Percentiles rank a stretch among this genome's conserved stretches.
These are phyloP conservation scores for Lentinula boryana DNA, from an alignment of 768 basidiomycete species.

Conservation along the genomic window DNA sequence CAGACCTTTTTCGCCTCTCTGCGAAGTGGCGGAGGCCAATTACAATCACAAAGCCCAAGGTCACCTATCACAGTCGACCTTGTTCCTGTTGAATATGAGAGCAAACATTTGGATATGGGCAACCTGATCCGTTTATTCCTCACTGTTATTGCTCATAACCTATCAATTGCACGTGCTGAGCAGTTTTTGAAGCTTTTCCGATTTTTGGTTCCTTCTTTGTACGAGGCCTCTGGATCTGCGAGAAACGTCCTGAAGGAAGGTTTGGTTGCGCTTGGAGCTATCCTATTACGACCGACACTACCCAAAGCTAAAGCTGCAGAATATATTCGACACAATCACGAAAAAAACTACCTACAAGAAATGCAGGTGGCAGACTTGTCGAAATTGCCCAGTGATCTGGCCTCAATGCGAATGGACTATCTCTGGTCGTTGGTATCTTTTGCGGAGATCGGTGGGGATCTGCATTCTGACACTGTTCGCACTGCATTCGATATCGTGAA, in stretches of 20 bases:
- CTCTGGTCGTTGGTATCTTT: slow-evolving; percentile 48
- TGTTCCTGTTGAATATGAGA: slow-evolving; percentile 59
- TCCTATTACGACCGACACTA: slow-evolving; percentile 38
- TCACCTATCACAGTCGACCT: slow-evolving; percentile 37
- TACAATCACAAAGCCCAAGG: slow-evolving; percentile 25
- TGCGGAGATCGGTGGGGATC: slow-evolving; percentile 43
- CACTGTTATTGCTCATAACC: slow-evolving; percentile 76
- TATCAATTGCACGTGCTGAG: slow-evolving; percentile 59
- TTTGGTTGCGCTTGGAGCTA: slow-evolving; percentile 56
- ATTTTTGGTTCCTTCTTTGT: slow-evolving; percentile 49
- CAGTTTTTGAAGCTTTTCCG: slow-evolving; percentile 62
- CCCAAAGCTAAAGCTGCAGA: slow-evolving; percentile 40
- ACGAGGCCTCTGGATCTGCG: slow-evolving; percentile 46
- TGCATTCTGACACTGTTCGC: slow-evolving; percentile 31
- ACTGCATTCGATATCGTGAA: slow-evolving; percentile 52
- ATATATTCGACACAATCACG: slow-evolving; percentile 20
- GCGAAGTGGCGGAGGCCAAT: slow-evolving; percentile 22
- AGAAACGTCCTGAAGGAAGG: slow-evolving; percentile 59
- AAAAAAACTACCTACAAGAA: slow-evolving; percentile 17
- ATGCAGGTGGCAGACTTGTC: slow-evolving; percentile 34
- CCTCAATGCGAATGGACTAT: slow-evolving; percentile 60
- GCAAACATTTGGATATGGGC: slow-evolving; percentile 49
- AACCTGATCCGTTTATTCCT: slow-evolving; percentile 67
- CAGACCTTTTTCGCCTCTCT: slow-evolving; percentile 60
- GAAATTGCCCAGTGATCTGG: slow-evolving; percentile 45